phyloP scores from a whole-genome alignment of 345 rosid species.

The Jatropha curcas region DNA sequence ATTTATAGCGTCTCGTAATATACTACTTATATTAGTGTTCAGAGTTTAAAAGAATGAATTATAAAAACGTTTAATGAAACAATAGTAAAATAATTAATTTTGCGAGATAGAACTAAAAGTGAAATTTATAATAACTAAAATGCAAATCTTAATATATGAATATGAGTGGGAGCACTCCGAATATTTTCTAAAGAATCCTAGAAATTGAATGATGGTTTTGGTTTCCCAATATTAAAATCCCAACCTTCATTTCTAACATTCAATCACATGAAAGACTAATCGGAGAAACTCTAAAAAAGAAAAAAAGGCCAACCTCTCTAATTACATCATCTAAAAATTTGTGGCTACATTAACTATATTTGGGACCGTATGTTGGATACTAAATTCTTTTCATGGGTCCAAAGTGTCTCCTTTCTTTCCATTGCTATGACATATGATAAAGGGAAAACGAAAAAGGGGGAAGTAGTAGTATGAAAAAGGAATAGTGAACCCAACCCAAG shows the following conservation, averaged over 20 bases:
- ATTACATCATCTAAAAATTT: conserved; percentile 23
- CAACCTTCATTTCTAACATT: conserved; percentile 17
- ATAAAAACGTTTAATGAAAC: no score
- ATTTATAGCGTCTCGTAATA: no score
- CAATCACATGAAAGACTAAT: conserved; percentile 31
- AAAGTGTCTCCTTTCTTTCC: neutral
- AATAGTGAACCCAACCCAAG: neutral
- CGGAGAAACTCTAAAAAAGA: neutral
- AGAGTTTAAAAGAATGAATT: no score
- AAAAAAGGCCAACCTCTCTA: conserved; percentile 12
- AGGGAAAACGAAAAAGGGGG: neutral
- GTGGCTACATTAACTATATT: conserved; percentile 26
- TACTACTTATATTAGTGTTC: no score
- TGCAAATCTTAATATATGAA: neutral
- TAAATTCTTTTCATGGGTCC: conserved; percentile 46
- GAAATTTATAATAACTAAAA: no score
- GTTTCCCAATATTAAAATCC: conserved; percentile 28
- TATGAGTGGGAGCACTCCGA: neutral
- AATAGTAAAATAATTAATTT: no score
- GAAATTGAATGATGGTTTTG: conserved; percentile 4
- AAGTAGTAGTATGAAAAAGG: neutral
- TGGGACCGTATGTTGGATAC: conserved; percentile 42
- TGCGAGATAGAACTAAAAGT: no score
- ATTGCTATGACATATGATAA: neutral
- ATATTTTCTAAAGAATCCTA: no score